Base-by-base conservation (phyloP, 164 flowering plant species). In the Tetrastigma voinierianum region DNA sequence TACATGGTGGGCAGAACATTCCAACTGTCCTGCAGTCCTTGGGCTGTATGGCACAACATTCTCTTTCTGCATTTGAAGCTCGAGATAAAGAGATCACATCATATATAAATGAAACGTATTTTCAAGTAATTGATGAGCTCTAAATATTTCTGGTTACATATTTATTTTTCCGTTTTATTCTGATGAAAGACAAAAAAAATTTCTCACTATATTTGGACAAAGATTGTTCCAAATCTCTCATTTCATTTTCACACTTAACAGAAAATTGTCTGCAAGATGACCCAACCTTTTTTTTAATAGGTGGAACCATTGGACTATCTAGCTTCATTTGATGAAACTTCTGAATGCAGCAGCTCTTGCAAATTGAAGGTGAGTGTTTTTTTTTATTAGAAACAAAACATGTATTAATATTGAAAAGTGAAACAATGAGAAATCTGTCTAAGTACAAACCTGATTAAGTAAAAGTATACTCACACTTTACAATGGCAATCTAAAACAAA, bases 21-120 rank as follows among this genome's bases (percentile, higher is more conserved):
- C 87, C 97, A 16, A 89, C 98, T 59, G 77, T 86, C 9, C 74
- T 96, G 81, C 97, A 93, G 74, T 89, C 99, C 17, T 77, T 92
- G 82, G 95, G 96, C 15, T 90, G 89, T 65, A 66, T 90, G 57
- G 87, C 90, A 25, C 97, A 93, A 62, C 69, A 90, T 78, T 84
- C 84, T 64, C 64, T 73, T 68, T 70, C 77, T 23, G 51, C 82
- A 59, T 89, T 79, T 74, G 88, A 87, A 66, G 23, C 76, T 52
- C 80, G 69, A 25, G 82, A 77, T 68, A 69, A 69, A 66, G 88
- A 84, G 63, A 81, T 95, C 66, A 68, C 67, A 18, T 40, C 65
- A 12, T 81, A 62, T 67, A 78, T 90, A 55, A 59, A 69, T 53
- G 70, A 89, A 46, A 81, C 69, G 19, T 57, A 88, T 47, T 82